Percentiles rank a stretch among this genome's conserved stretches.
phyloP scores from a whole-genome alignment of 352 stramenopile genomes.

The Blastocystis hominis region DNA sequence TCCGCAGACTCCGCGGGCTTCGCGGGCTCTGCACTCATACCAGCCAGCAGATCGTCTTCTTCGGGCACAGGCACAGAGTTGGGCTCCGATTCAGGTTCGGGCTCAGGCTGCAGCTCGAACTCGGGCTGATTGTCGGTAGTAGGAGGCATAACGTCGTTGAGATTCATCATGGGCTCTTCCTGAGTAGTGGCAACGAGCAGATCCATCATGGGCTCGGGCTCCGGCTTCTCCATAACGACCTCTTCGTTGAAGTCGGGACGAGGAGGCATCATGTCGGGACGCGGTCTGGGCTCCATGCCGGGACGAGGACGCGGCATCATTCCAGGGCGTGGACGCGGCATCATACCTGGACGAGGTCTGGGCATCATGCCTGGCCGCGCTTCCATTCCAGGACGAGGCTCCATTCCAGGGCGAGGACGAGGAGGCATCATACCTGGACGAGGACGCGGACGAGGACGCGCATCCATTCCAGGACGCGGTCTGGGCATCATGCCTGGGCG shows the following conservation, averaged over 20 bases:
- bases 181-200: too few species aligned
- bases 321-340: not conserved
- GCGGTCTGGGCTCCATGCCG: not conserved
- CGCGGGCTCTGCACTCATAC: not conserved
- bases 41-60: not conserved
- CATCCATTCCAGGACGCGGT: not conserved
- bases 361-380: constrained; percentile 28
- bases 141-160: not conserved
- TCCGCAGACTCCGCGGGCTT: not conserved
- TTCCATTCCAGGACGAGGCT: constrained; percentile 17
- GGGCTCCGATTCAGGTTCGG: not conserved
- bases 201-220: not conserved
- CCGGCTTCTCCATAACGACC: not conserved
- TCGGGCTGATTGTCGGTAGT: not conserved
- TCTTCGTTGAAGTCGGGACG: not conserved
- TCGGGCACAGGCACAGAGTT: not conserved
- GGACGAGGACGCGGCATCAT: constrained; percentile 20
- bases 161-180: not conserved
- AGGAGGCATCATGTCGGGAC: not conserved
- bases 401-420: constrained; percentile 13
- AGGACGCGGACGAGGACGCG: not conserved
- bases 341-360: not conserved
- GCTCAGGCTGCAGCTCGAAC: not conserved
- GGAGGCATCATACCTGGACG: constrained; percentile 6
- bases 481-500: constrained; percentile 1